phyloP scores from a whole-genome alignment of 2,329 filamentous ascomycete genomes.

The Fusarium napiforme region DNA sequence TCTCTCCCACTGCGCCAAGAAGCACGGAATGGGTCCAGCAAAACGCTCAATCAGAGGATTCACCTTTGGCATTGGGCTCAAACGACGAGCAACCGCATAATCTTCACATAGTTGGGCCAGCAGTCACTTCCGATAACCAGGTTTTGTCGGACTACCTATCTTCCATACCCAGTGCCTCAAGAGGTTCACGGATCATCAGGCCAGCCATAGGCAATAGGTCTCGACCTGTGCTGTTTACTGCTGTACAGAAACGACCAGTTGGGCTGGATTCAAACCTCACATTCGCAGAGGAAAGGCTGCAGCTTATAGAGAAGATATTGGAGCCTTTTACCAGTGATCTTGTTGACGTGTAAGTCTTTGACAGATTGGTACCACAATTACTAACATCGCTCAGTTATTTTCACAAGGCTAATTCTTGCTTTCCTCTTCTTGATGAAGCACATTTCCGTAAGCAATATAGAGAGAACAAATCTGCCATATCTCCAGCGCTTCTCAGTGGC shows the following conservation, averaged over 20 bases:
- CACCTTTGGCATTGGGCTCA: constrained; percentile 46
- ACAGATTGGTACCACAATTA: background rate
- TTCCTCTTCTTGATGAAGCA: constrained; percentile 68
- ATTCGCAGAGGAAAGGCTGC: constrained; percentile 59
- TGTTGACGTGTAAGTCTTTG: constrained; percentile 56
- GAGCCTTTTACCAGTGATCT: constrained; percentile 64
- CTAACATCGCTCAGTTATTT: constrained; percentile 38
- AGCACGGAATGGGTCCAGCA: constrained; percentile 1
- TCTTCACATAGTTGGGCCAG: constrained; percentile 68
- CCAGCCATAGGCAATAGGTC: constrained; percentile 48
- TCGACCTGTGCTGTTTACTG: constrained; percentile 58
- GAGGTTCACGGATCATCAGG: constrained; percentile 46
- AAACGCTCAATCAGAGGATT: constrained; percentile 31
- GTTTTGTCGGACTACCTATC: constrained; percentile 68
- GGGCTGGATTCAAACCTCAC: constrained; percentile 53
- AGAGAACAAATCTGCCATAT: constrained; percentile 59
- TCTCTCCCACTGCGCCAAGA: background rate
- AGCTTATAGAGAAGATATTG: constrained; percentile 68
- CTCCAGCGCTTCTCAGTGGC: constrained; percentile 66
- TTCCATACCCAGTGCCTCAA: constrained; percentile 45
- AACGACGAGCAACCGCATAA: constrained; percentile 54
- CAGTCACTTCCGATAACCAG: constrained; percentile 68
- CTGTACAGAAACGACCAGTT: constrained; percentile 58
- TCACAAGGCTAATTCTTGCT: constrained; percentile 64
- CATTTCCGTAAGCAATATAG: constrained; percentile 62